Evolutionary conservation across 768 basidiomycete species (phyloP), one percentile per base, ranked within the genome.

Genomic region (Hygrophorus pudorinus): DNA sequence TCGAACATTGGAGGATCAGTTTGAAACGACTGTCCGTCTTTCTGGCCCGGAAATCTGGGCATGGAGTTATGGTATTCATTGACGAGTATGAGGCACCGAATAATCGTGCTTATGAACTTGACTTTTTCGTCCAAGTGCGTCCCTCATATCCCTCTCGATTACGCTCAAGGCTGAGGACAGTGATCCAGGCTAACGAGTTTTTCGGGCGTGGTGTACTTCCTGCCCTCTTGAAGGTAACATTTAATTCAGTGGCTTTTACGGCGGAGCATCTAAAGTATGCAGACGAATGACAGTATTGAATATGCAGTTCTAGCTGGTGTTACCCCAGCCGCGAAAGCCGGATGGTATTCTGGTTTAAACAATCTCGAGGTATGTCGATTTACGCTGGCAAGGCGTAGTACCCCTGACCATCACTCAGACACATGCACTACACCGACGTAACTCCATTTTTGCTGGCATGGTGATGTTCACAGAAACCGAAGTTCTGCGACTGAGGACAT

Each of bases 401-500:
- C 30, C 20, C 18, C 24, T 49, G 44, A 49, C 44, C 41, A 33
- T 24, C 20, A 39, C 48, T 42, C 42, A 49, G 48, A 27, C 12
- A 40, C 48, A 49, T 49, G 35, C 48, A 6, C 32, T 49, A 49
- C 38, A 49, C 37, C 36, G 17, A 24, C 29, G 8, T 13, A 37
- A 45, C 39, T 49, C 48, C 42, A 20, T 33, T 38, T 49, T 32
- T 35, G 39, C 48, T 36, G 48, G 48, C 29, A 49, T 46, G 49
- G 27, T 50, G 41, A 50, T 50, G 49, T 50, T 50, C 49, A 50
- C 49, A 17, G 49, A 50, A 47, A 21, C 37, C 14, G 35, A 50
- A 47, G 46, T 50, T 37, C 33, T 42, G 38, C 14, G 35, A 36
- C 35, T 50, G 41, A 39, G 14, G 41, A 39, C 13, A 32, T 29